A percentile compares a stretch with the other conserved stretches of the same genome.
These are phyloP conservation scores for Exophiala phaeomuriformis DNA, from an alignment of 2,329 filamentous ascomycete genomes.

Conservation along the genomic window DNA sequence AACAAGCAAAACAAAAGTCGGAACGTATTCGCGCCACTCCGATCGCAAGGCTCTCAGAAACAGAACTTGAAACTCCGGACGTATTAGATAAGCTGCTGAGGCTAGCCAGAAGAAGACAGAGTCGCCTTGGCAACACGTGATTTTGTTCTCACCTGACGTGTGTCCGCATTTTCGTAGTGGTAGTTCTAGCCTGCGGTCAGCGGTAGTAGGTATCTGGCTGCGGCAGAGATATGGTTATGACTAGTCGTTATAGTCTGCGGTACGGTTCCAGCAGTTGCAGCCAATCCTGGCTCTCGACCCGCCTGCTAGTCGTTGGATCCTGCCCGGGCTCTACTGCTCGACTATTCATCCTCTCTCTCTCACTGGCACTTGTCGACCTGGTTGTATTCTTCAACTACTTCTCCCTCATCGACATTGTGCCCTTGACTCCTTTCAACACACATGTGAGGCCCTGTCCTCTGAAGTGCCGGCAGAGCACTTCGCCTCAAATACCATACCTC, in stretches of 20 bases:
- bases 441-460: constrained; percentile 15
- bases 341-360: neutral
- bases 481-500: constrained; percentile 3
- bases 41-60: no score
- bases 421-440: constrained; percentile 19
- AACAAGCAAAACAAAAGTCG: no score
- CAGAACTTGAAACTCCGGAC: no score
- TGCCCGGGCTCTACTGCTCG: constrained; percentile 16
- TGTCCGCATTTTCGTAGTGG: no score
- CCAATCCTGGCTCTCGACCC: constrained; percentile 3
- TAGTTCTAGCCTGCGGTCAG: no score
- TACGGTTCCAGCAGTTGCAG: neutral
- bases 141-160: no score
- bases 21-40: no score
- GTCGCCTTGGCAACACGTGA: no score
- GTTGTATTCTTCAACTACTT: neutral
- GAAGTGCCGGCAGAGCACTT: constrained; percentile 21
- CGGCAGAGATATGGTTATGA: no score
- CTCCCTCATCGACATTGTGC: constrained; percentile 19
- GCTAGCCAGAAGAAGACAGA: no score
- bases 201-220: no score
- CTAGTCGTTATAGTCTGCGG: neutral
- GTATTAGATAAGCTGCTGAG: no score
- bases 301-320: constrained; percentile 7
- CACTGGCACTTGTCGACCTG: constrained; percentile 1